Evolutionary conservation across 768 basidiomycete species (phyloP).

Genomic region (Lactarius deliciosus): DNA sequence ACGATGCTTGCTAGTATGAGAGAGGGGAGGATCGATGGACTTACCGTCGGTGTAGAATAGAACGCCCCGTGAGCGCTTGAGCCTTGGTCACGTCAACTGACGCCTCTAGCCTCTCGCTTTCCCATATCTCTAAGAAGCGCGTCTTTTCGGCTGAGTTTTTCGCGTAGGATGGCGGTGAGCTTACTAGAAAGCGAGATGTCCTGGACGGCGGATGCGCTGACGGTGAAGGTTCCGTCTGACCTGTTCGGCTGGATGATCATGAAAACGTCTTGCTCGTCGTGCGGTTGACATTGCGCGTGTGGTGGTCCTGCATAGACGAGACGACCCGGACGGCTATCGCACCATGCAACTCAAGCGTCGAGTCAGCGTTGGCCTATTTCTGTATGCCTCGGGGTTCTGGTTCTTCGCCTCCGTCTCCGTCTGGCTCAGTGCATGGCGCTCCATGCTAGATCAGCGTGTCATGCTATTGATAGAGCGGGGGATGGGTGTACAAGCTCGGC

Average conservation of each 20-base stretch:
- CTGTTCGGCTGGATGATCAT: constrained; percentile 19
- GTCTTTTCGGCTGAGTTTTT: constrained; percentile 28
- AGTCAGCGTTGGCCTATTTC: too few relatives aligned
- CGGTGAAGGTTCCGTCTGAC: constrained; percentile 20
- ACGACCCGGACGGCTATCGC: too few relatives aligned
- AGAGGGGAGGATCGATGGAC: neutral
- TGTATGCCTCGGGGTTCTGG: too few relatives aligned
- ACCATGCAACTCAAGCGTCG: too few relatives aligned
- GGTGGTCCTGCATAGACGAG: too few relatives aligned
- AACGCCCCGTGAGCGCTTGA: constrained; percentile 30
- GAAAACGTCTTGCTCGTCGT: constrained; percentile 25
- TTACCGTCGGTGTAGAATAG: constrained; percentile 35
- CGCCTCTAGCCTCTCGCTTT: constrained; percentile 29
- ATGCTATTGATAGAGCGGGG: too few relatives aligned
- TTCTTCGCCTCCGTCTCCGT: too few relatives aligned
- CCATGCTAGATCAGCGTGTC: too few relatives aligned
- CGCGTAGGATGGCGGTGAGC: constrained; percentile 32
- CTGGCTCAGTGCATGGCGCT: too few relatives aligned
- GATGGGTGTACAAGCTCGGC: too few relatives aligned
- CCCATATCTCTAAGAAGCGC: constrained; percentile 34
- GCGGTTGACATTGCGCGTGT: too few relatives aligned
- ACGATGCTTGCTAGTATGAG: neutral
- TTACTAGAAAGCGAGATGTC: constrained; percentile 32
- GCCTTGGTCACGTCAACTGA: constrained; percentile 31
- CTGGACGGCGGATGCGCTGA: constrained; percentile 22